Percentiles rank a stretch among this genome's conserved stretches.
Evolutionary conservation across 768 basidiomycete genomes (phyloP).

Genomic region (Lactarius akahatsu): DNA sequence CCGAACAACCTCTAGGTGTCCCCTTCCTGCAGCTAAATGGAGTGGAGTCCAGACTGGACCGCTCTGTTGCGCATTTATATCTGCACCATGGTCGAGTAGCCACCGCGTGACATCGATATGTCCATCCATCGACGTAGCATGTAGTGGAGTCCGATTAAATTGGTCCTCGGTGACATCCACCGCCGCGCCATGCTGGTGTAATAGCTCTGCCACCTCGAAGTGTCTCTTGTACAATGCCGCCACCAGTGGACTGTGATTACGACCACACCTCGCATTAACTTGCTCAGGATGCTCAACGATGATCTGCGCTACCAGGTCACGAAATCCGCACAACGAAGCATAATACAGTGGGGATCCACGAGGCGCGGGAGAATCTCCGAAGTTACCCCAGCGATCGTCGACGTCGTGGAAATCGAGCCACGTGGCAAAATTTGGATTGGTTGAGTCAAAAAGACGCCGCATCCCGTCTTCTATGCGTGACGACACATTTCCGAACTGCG

Average conservation of each 20-base stretch:
- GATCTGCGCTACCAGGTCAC: not conserved
- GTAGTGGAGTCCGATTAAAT: not conserved
- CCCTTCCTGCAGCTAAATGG: not conserved
- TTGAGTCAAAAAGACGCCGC: not conserved
- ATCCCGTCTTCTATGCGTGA: not conserved
- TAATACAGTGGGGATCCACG: not conserved
- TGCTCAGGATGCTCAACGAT: not conserved
- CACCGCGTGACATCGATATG: not conserved
- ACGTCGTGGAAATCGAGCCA: not conserved
- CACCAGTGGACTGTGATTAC: not conserved
- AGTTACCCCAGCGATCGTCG: not conserved
- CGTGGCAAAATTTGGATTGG: not conserved
- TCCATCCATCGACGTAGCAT: not conserved
- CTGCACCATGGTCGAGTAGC: not conserved
- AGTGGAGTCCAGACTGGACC: not conserved
- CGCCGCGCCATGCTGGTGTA: not conserved
- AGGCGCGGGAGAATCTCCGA: accelerated
- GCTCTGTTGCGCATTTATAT: not conserved
- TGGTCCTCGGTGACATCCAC: not conserved
- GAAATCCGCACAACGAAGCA: not conserved
- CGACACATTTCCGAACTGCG: not conserved
- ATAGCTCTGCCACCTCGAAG: not conserved
- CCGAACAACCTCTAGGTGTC: too few species aligned
- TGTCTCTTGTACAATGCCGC: not conserved
- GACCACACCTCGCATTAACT: not conserved